Conservation (phyloP, 1,284 basidiomycete species). For the Ustilago nuda region DNA sequence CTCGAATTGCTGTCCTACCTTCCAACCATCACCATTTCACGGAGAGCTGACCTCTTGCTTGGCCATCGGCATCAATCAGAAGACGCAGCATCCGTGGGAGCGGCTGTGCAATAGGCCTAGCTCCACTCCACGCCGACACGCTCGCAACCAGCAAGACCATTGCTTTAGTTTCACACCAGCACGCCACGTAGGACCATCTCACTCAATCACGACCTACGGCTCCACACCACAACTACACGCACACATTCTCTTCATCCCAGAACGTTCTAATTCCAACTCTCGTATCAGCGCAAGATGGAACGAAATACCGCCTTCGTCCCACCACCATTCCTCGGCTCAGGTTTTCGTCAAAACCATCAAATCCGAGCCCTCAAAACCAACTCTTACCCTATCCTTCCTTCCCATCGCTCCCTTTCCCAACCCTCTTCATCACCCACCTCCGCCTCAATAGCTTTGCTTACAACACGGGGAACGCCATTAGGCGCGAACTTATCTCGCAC, state of each 20-base stretch:
- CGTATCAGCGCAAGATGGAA: slow-evolving; percentile 19
- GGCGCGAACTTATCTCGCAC: slow-evolving; percentile 7
- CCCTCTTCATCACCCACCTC: slow-evolving; percentile 23
- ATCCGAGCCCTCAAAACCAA: slow-evolving; percentile 39
- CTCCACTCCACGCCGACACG: no score
- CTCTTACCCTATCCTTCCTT: slow-evolving; percentile 19
- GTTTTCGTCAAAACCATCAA: slow-evolving; percentile 29
- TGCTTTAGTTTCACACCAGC: no score
- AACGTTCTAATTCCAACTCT: no score
- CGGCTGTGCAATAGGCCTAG: no score
- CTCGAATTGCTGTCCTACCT: no score
- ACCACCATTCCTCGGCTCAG: slow-evolving; percentile 26
- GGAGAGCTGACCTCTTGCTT: background rate
- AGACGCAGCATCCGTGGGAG: no score
- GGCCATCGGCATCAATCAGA: background rate
- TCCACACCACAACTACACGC: no score
- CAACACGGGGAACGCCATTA: background rate
- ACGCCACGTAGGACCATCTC: no score
- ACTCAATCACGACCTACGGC: no score
- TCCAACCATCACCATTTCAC: background rate
- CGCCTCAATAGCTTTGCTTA: slow-evolving; percentile 18
- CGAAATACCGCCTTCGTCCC: slow-evolving; percentile 7
- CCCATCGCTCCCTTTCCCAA: slow-evolving; percentile 18
- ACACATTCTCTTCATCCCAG: no score
- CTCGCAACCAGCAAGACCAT: no score